Conservation (phyloP, 192 early-diverging fungal species). For the Kickxella alabastrina region DNA sequence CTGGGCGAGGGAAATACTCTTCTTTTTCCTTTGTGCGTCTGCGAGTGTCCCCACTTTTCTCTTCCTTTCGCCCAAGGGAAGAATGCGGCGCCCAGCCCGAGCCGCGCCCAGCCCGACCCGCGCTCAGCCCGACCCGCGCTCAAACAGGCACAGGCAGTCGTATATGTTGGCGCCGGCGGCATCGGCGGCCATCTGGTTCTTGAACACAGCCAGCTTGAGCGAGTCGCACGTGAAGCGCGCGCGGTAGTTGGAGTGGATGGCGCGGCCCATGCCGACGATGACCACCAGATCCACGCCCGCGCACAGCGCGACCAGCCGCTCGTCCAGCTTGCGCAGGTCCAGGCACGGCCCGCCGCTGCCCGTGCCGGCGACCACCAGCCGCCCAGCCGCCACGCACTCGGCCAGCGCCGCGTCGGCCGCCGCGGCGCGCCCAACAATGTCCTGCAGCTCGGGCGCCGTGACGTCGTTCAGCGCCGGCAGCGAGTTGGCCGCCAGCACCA, state of each 20-base stretch:
- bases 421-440: constrained; percentile 47
- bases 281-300: constrained; percentile 67
- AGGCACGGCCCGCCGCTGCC: constrained; percentile 71
- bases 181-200: constrained; percentile 66
- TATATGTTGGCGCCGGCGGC: constrained; percentile 67
- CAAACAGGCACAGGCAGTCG: constrained; percentile 57
- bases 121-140: not conserved
- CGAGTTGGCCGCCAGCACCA: constrained; percentile 73
- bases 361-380: constrained; percentile 59
- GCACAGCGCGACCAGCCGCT: constrained; percentile 54
- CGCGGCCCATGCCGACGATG: constrained; percentile 74
- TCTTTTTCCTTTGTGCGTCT: too few relatives aligned
- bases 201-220: constrained; percentile 77
- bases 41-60: too few relatives aligned
- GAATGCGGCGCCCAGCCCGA: not conserved
- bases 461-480: constrained; percentile 78
- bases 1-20: too few relatives aligned
- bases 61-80: too few relatives aligned
- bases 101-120: not conserved
- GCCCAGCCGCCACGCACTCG: constrained; percentile 13
- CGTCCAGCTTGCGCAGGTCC: constrained; percentile 62
- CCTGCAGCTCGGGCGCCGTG: constrained; percentile 60
- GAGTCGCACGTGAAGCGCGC: constrained; percentile 66
- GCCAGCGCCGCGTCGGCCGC: constrained; percentile 47
- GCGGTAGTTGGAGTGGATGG: constrained; percentile 78